A percentile compares a stretch with the other conserved stretches of the same genome.
Evolutionary conservation across 257 asterid genomes (phyloP).

Genomic region (Nicotiana obtusifolia): DNA sequence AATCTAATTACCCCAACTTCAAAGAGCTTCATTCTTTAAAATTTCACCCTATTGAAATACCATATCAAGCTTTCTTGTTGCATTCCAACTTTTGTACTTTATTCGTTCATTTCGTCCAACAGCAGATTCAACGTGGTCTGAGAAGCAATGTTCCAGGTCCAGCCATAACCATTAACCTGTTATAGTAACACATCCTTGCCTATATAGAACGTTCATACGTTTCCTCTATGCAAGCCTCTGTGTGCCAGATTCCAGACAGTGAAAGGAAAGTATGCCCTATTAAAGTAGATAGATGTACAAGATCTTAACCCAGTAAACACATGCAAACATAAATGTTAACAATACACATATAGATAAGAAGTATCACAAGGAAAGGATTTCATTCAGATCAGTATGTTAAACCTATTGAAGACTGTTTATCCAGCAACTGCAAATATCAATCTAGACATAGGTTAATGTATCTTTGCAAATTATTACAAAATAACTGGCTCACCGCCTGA

Average conservation of each 20-base stretch:
- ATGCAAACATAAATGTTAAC: not conserved
- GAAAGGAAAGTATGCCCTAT: not conserved
- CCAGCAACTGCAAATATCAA: not conserved
- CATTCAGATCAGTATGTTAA: not conserved
- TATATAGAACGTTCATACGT: not conserved
- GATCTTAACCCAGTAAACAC: not conserved
- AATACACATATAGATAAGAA: not conserved
- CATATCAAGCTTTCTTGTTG: not conserved
- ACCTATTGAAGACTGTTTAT: not conserved
- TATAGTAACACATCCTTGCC: not conserved
- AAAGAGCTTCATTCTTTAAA: not conserved
- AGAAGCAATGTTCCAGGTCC: not conserved
- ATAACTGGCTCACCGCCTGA: slow-evolving; percentile 74
- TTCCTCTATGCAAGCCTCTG: not conserved
- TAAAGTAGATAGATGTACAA: not conserved
- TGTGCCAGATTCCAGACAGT: not conserved
- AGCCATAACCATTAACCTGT: not conserved
- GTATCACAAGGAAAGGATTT: not conserved
- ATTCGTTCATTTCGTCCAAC: not conserved
- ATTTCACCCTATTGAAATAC: not conserved
- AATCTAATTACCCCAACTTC: not conserved
- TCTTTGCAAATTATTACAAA: not conserved
- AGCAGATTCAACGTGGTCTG: not conserved
- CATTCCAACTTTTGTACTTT: not conserved
- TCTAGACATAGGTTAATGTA: not conserved